Base-by-base conservation (phyloP, 192 early-diverging fungal species). In the Backusella morwellensis region DNA sequence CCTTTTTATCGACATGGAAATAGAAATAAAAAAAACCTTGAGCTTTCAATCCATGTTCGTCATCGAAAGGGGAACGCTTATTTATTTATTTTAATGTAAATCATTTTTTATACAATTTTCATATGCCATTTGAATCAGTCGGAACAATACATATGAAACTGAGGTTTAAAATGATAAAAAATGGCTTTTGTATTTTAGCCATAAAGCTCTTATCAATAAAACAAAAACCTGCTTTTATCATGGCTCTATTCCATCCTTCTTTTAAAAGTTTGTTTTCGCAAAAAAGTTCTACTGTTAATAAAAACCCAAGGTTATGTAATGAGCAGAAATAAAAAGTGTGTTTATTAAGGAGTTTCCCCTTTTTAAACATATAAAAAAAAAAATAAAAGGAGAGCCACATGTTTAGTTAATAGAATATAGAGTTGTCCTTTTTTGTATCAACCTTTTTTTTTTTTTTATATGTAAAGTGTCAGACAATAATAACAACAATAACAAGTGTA, bases 121-220 rank as follows among this genome's bases (percentile, higher is more conserved):
- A 59, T 59, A 59, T 59, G 54, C 11, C 23, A 59, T 32, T 32
- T 32, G 32, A 12, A 59, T 59, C 21, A 12, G n/a, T 59, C 54
- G 54, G 54, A 59, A 59, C 54, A 59, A 59, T 59, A 26, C 23
- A 59, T 23, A 59, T 59, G 54, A 59, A 59, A 59, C 54, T 59
- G 21, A 59, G 54, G 54, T 59, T 59, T 23, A 59, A 59, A 59
- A 50, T 19, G 17, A 50, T 32, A 32, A 32, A 32, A 32, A 32
- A 32, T 50, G 19, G 19, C 38, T 40, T 40, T 40, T 59, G 8
- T 23, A 59, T 50, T n/a, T 50, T 50, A 4, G 6, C 47, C 15
- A 50, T 9, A 59, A 26, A 23, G 54, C 54, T 9, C 23, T 59
- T 59, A 26, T 23, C 54, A 59, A 59, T 59, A 59, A 52, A 40